Percentiles rank a stretch among this genome's conserved stretches.
Conservation (phyloP, 495 filamentous ascomycete genomes). For the Penicillium bovifimosum region DNA sequence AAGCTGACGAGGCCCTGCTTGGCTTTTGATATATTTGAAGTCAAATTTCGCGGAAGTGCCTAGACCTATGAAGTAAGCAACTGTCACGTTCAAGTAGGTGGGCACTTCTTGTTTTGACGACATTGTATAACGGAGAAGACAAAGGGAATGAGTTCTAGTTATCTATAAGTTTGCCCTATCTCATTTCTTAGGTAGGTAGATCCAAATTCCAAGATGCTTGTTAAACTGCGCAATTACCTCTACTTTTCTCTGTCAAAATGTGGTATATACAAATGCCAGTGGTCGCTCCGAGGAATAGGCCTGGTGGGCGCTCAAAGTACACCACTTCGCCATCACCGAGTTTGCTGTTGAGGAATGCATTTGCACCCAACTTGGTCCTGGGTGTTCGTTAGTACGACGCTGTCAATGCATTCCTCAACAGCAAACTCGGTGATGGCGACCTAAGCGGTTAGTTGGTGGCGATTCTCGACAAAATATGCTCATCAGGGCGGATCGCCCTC, state of each 20-base stretch:
- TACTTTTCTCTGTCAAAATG: no score
- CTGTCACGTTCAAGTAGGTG: no score
- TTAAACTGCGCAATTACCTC: background rate
- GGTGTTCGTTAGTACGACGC: no score
- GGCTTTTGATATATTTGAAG: slow-evolving; percentile 6
- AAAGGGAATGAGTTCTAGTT: background rate
- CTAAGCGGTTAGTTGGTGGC: background rate
- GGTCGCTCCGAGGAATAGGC: no score
- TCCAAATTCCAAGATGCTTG: background rate
- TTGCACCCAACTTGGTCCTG: no score
- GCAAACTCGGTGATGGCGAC: no score
- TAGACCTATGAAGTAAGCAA: background rate
- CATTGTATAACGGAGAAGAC: background rate
- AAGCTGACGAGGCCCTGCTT: slow-evolving; percentile 29
- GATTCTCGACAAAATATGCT: slow-evolving; percentile 3
- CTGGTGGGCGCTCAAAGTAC: no score
- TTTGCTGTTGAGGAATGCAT: no score
- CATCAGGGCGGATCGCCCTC: slow-evolving; percentile 9
- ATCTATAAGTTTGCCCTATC: background rate
- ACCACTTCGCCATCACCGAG: no score
- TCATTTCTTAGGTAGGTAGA: background rate
- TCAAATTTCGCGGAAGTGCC: background rate
- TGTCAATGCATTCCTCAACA: no score
- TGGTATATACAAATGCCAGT: no score
- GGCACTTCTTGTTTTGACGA: no score